Evolutionary conservation across 108 stramenopile species (phyloP).

Genomic region (Cyclostephanos invisitatus): DNA sequence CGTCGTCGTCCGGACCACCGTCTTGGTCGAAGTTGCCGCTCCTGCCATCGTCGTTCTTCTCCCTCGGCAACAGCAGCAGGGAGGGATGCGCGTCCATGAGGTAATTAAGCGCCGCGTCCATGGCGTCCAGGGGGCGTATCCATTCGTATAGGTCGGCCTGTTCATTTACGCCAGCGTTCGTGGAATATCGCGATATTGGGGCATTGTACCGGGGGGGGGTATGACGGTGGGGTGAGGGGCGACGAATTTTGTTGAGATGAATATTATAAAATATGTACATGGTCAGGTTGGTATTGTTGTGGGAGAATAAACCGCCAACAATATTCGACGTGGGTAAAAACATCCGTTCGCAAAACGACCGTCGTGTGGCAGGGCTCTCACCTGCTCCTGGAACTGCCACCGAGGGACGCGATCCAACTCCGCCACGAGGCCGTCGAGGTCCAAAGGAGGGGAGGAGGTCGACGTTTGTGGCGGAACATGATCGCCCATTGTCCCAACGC

Average conservation of each 20-base stretch:
- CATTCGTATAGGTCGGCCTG: conserved; percentile 87
- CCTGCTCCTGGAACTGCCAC: conserved; percentile 85
- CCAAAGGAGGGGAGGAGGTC: conserved; percentile 28
- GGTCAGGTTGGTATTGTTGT: background rate
- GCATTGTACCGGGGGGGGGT: background rate
- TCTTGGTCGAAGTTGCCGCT: background rate
- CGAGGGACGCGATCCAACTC: conserved; percentile 52
- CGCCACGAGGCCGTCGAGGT: conserved; percentile 57
- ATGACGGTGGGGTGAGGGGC: background rate
- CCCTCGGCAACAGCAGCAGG: conserved; percentile 58
- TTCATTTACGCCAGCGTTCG: too few species aligned
- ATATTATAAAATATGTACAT: too few species aligned
- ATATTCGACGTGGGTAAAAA: conserved; percentile 2
- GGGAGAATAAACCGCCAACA: background rate
- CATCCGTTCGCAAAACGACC: conserved; percentile 1
- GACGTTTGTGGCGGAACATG: background rate
- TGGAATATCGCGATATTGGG: background rate
- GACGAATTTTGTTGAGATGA: too few species aligned
- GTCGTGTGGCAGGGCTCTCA: conserved; percentile 29
- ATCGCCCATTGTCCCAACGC: conserved; percentile 16
- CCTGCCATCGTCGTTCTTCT: conserved; percentile 18
- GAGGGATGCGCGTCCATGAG: conserved; percentile 65
- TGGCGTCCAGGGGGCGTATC: conserved; percentile 75
- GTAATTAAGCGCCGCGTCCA: conserved; percentile 69
- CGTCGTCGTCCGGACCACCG: conserved; percentile 9